These are phyloP conservation scores for Thermomucor indicae-seudaticae DNA, from an alignment of 371 early-diverging fungal species.

Conservation along the genomic window DNA sequence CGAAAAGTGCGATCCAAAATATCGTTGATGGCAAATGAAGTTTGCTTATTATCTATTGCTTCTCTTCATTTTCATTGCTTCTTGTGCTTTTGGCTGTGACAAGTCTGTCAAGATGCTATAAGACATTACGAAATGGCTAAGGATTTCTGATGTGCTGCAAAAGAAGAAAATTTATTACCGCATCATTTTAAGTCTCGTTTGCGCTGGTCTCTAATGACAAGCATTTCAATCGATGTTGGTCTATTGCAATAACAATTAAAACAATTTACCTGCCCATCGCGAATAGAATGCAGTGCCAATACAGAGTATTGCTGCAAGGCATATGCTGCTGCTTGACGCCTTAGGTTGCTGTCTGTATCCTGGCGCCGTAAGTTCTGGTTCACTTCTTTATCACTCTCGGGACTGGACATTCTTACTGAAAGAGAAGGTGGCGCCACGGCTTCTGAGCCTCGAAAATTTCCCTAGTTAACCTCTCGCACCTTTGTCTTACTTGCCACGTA, in stretches of 20 bases:
- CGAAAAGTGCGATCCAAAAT: constrained; percentile 21
- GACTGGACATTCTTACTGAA: too few species aligned
- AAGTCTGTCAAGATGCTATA: constrained; percentile 1
- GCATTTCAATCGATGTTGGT: background rate
- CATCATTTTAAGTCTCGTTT: constrained; percentile 21
- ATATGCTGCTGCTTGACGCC: constrained; percentile 3
- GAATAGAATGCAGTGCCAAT: constrained; percentile 1
- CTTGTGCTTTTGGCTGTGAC: background rate
- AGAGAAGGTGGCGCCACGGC: too few species aligned
- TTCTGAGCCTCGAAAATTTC: too few species aligned
- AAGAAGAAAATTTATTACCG: constrained; percentile 6
- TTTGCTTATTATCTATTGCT: background rate
- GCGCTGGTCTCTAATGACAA: constrained; percentile 13
- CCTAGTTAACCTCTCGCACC: too few species aligned
- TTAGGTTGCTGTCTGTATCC: constrained; percentile 1
- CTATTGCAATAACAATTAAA: background rate
- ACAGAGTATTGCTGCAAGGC: constrained; percentile 7
- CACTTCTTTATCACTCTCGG: too few species aligned
- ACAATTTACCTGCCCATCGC: background rate
- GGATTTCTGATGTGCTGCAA: background rate
- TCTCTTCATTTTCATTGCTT: too few species aligned
- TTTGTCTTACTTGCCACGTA: too few species aligned
- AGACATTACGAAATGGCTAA: background rate
- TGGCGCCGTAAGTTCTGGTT: background rate
- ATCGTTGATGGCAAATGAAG: background rate